Conservation (phyloP, 768 basidiomycete species). For the Tylopilus intermedius region DNA sequence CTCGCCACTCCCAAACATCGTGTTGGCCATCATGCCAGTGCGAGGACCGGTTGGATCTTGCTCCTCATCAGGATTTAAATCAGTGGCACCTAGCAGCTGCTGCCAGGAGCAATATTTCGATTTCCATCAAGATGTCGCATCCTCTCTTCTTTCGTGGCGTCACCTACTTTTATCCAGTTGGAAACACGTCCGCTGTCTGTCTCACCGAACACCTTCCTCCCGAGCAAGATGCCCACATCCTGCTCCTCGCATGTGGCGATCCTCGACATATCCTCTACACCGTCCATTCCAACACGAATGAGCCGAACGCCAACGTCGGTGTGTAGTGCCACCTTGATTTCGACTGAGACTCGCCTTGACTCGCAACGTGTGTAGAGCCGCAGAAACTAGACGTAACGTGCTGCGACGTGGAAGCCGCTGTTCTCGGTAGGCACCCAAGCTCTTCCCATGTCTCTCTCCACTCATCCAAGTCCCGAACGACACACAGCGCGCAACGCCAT, state of each 20-base stretch:
- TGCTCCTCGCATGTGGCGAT: conserved; percentile 57
- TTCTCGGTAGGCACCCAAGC: conserved; percentile 20
- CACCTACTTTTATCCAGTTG: conserved; percentile 52
- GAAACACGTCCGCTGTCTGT: conserved; percentile 52
- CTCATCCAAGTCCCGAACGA: neutral
- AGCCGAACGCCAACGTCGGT: conserved; percentile 9
- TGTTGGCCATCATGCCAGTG: too few relatives aligned
- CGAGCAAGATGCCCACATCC: conserved; percentile 43
- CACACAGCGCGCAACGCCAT: conserved; percentile 26
- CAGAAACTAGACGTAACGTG: conserved; percentile 28
- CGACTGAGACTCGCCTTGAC: neutral
- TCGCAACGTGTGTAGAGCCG: conserved; percentile 9
- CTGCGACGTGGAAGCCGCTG: conserved; percentile 28
- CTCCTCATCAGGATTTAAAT: too few relatives aligned
- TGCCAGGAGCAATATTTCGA: too few relatives aligned
- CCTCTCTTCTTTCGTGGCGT: conserved; percentile 26
- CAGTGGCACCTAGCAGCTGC: too few relatives aligned
- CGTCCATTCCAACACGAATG: conserved; percentile 21
- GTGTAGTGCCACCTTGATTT: neutral
- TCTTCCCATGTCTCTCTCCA: neutral
- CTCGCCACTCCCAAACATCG: too few relatives aligned
- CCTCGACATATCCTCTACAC: conserved; percentile 52
- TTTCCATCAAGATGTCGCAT: conserved; percentile 18
- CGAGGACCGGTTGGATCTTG: too few relatives aligned
- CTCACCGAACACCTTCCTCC: conserved; percentile 45